These are phyloP conservation scores for Penicillium soppii DNA, from an alignment of 495 filamentous ascomycete species.

Conservation along the genomic window DNA sequence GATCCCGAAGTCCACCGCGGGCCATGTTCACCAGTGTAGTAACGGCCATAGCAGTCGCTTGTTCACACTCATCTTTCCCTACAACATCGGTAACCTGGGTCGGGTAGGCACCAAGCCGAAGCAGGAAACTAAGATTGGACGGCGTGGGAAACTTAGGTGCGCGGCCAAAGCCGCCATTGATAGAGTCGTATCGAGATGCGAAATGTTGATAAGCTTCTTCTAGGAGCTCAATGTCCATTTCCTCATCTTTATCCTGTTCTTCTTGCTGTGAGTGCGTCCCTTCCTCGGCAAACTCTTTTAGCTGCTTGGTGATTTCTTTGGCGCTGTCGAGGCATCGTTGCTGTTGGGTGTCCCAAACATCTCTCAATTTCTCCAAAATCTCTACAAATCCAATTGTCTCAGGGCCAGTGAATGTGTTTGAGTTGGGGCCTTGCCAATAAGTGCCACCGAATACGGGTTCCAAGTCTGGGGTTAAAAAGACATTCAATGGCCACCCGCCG, in stretches of 20 bases:
- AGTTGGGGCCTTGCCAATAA: conserved; percentile 86
- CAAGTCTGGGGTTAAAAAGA: conserved; percentile 90
- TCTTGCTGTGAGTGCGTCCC: conserved; percentile 62
- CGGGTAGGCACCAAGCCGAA: conserved; percentile 73
- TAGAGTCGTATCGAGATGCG: conserved; percentile 70
- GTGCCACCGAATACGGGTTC: conserved; percentile 95
- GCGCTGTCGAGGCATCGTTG: conserved; percentile 76
- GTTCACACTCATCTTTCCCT: conserved; percentile 72
- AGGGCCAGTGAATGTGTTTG: conserved; percentile 43
- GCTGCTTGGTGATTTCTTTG: conserved; percentile 74
- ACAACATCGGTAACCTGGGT: conserved; percentile 77
- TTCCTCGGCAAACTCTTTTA: conserved; percentile 84
- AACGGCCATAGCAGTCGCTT: conserved; percentile 78
- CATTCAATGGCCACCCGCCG: conserved; percentile 95
- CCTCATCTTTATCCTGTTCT: conserved; percentile 58
- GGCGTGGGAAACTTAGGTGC: conserved; percentile 92
- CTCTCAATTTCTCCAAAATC: conserved; percentile 76
- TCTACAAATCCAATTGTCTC: conserved; percentile 71
- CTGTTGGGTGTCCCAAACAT: conserved; percentile 84
- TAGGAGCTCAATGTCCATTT: conserved; percentile 83
- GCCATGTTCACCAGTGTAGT: conserved; percentile 80
- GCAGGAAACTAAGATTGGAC: conserved; percentile 76
- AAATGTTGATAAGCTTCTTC: conserved; percentile 88
- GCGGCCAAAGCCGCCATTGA: conserved; percentile 71
- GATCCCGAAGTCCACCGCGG: conserved; percentile 85